Evolutionary conservation across 805 yeast species (phyloP), one percentile per base, ranked within the genome.

Genomic region (Kuraishia ogatae): DNA sequence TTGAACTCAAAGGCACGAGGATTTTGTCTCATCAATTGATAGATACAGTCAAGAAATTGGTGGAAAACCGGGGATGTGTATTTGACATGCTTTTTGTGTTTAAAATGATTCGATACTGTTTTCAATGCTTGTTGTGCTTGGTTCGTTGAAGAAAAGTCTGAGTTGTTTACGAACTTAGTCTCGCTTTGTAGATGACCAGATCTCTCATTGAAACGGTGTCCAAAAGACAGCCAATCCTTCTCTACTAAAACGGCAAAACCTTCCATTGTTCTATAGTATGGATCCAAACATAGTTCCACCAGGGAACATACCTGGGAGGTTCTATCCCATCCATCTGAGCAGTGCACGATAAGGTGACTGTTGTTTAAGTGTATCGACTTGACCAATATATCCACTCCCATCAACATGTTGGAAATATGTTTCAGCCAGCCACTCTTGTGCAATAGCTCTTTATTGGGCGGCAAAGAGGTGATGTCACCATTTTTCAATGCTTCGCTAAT

Each of bases 291-390:
- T 4, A 94, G 70, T 69, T 93, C 93, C 23, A 92, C 81, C 58
- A 94, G 71, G 1, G 97, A 85, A 5, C 91, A 79, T 1, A 92
- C 81, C 66, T 94, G 98, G 0, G 97, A 83, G 0, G 99, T 94
- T 56, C 99, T 75, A 66, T 94, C 99, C 99, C 99, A 94, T 1
- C 99, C 99, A 72, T 94, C 99, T 0, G 97, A 90, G 67, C 99
- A 94, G 71, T 94, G 99, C 6, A 94, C 79, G 10, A 94, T 66
- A 2, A 93, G 78, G 66, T 93, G 96, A 20, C 94, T 87, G 58
- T 84, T 82, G 67, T 90, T 89, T 61, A 85, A 81, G 54, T 89
- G 88, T 22, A 94, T 78, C n/a, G 93, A 87, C 64, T 89, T 86
- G 24, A 87, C 82, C 51, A 94, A 80, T 39, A 87, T 77, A 55